Conservation (phyloP, 2,329 filamentous ascomycete genomes). For the Mycocentrospora acerina region DNA sequence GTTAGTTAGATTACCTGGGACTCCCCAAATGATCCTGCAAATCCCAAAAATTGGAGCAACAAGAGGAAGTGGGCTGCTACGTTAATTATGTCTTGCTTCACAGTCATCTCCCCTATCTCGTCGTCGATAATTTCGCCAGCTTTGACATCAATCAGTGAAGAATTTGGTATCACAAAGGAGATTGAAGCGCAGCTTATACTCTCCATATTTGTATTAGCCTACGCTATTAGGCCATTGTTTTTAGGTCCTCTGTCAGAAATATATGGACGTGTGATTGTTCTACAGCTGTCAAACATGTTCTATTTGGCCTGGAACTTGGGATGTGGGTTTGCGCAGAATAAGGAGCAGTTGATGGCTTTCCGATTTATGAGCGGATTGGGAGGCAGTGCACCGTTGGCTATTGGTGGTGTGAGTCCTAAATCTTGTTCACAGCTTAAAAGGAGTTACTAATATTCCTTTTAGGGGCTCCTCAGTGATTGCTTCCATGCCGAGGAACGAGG, state of each 20-base stretch:
- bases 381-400: constrained; percentile 27
- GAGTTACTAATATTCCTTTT: no score
- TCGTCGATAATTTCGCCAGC: constrained; percentile 35
- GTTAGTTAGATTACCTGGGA: constrained; percentile 49
- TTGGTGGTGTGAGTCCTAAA: no score
- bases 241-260: constrained; percentile 29
- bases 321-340: constrained; percentile 28
- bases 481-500: no score
- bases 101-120: constrained; percentile 33
- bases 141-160: constrained; percentile 17
- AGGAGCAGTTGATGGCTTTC: constrained; percentile 28
- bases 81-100: constrained; percentile 40
- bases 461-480: no score
- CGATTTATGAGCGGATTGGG: constrained; percentile 27
- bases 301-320: constrained; percentile 46
- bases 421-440: no score
- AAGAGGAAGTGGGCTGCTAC: constrained; percentile 45
- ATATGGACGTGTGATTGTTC: constrained; percentile 27
- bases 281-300: constrained; percentile 27
- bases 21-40: constrained; percentile 44
- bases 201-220: constrained; percentile 35
- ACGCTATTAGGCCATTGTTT: constrained; percentile 32
- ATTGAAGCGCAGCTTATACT: constrained; percentile 22
- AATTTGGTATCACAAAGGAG: constrained; percentile 22
- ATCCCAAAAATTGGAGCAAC: constrained; percentile 48